A percentile compares a stretch with the other conserved stretches of the same genome.
Conservation (phyloP, 495 filamentous ascomycete genomes). For the Hyaloscypha bicolor region DNA sequence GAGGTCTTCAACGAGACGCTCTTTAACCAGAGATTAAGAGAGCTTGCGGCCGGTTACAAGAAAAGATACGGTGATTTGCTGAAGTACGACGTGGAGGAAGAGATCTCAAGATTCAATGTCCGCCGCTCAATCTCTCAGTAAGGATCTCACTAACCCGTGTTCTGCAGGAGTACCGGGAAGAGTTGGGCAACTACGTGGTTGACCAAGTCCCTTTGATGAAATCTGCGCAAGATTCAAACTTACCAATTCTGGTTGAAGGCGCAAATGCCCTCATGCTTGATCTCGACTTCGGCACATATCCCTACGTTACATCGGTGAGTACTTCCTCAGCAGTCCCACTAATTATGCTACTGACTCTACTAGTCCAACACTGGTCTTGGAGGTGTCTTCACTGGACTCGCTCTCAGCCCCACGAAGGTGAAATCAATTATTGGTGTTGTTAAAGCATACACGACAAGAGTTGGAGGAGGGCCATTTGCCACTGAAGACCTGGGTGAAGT, state of each 20-base stretch:
- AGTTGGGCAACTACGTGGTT: conserved; percentile 68
- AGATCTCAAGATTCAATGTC: conserved; percentile 53
- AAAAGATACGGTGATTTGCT: conserved; percentile 74
- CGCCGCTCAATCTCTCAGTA: background rate
- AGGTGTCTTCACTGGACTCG: conserved; percentile 57
- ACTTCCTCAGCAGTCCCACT: background rate
- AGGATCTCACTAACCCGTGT: background rate
- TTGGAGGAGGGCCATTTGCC: conserved; percentile 82
- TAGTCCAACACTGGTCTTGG: conserved; percentile 59
- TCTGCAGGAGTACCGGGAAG: conserved; percentile 61
- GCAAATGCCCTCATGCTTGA: conserved; percentile 75
- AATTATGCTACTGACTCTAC: background rate
- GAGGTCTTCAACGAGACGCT: conserved; percentile 67
- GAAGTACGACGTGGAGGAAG: conserved; percentile 77
- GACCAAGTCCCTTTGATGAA: conserved; percentile 66
- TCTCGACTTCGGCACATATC: conserved; percentile 66
- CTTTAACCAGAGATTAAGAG: conserved; percentile 74
- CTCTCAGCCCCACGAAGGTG: background rate
- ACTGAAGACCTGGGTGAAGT: conserved; percentile 71
- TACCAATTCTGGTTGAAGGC: conserved; percentile 79
- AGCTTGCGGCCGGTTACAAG: conserved; percentile 67
- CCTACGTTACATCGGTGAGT: conserved; percentile 57
- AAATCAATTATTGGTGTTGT: conserved; percentile 73
- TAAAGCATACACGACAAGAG: conserved; percentile 72
- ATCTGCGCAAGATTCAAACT: conserved; percentile 57